Conservation (phyloP, 192 early-diverging fungal genomes). For the Chytriomyces sp. region DNA sequence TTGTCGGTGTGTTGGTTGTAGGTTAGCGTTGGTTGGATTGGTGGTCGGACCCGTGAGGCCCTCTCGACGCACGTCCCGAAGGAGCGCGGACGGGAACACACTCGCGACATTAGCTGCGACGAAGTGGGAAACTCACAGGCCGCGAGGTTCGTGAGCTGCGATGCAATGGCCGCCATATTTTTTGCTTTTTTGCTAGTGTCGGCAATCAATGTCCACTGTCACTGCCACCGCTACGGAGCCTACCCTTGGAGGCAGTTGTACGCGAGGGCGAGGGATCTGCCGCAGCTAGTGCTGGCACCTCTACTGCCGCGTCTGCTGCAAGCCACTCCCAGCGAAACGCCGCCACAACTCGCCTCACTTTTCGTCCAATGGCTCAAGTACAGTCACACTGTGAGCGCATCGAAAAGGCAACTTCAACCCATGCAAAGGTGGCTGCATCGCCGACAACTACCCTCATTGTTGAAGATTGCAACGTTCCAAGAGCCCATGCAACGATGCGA, state of each 20-base stretch:
- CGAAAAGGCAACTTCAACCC: conserved; percentile 86
- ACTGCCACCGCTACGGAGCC: no score
- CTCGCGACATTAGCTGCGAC: neutral
- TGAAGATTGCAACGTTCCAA: conserved; percentile 17
- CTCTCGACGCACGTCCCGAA: no score
- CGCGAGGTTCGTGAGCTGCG: neutral
- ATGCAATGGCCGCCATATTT: conserved; percentile 16
- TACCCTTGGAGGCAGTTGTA: no score
- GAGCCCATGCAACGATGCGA: neutral
- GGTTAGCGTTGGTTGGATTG: no score
- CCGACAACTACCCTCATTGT: conserved; percentile 66
- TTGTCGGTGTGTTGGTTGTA: no score
- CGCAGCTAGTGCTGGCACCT: neutral
- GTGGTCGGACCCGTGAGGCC: no score
- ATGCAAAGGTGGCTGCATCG: conserved; percentile 78
- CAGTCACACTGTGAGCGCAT: conserved; percentile 78
- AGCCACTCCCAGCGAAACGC: neutral
- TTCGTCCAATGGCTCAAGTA: conserved; percentile 31
- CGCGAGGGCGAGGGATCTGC: no score
- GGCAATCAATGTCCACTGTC: no score
- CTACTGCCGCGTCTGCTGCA: conserved; percentile 10
- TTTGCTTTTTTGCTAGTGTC: neutral
- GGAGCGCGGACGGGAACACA: no score
- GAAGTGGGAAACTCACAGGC: neutral
- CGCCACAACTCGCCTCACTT: no score